These are phyloP conservation scores for Wolfiporia cocos DNA, from an alignment of 1,284 basidiomycete genomes.

Conservation along the genomic window DNA sequence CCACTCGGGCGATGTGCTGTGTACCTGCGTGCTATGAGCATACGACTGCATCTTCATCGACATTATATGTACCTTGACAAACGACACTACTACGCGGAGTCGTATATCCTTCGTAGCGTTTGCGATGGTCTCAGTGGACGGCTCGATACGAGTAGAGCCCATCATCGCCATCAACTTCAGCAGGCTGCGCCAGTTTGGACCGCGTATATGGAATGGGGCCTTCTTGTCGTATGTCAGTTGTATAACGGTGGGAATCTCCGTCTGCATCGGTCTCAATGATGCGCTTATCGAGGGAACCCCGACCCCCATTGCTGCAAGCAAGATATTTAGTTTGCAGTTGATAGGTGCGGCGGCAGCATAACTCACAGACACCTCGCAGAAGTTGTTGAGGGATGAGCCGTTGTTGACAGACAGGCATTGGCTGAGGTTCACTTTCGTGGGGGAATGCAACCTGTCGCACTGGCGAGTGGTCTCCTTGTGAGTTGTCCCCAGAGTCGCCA, in stretches of 20 bases:
- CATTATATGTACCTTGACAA: slow-evolving; percentile 50
- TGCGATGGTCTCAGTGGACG: slow-evolving; percentile 60
- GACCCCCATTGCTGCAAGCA: slow-evolving; percentile 54
- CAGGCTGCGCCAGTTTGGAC: slow-evolving; percentile 64
- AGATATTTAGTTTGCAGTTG: neutral
- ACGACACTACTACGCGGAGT: slow-evolving; percentile 69
- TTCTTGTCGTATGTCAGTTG: slow-evolving; percentile 61
- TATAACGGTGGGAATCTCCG: slow-evolving; percentile 62
- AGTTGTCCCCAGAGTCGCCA: no score
- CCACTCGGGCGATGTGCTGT: slow-evolving; percentile 56
- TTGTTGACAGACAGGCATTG: no score
- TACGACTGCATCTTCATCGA: neutral
- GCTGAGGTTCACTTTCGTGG: no score
- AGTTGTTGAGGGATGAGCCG: slow-evolving; percentile 31
- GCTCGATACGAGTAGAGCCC: slow-evolving; percentile 62
- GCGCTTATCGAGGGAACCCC: slow-evolving; percentile 48
- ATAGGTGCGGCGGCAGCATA: neutral
- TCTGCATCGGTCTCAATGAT: slow-evolving; percentile 38
- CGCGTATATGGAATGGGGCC: slow-evolving; percentile 64
- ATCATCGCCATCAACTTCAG: slow-evolving; percentile 67
- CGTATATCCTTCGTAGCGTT: slow-evolving; percentile 49
- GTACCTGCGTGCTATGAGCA: slow-evolving; percentile 34
- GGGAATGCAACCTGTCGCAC: no score
- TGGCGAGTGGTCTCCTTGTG: no score
- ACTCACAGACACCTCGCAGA: slow-evolving; percentile 61